Evolutionary conservation across 1,139 yeast species (phyloP).

Genomic region (Yamadazyma buinensis): DNA sequence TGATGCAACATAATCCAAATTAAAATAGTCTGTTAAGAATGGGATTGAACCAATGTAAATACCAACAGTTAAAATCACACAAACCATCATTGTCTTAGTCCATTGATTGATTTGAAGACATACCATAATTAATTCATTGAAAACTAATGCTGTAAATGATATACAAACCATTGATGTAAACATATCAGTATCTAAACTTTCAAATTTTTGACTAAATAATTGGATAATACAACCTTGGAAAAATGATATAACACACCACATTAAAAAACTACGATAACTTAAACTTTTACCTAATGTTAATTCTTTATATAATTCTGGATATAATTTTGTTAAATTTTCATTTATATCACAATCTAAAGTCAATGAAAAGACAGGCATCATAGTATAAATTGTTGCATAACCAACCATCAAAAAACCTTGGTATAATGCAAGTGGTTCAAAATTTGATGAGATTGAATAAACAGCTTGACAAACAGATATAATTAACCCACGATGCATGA

Average conservation of each 20-base stretch:
- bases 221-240: constrained; percentile 87
- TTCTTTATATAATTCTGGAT: constrained; percentile 94
- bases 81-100: constrained; percentile 72
- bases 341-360: constrained; percentile 90
- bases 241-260: constrained; percentile 85
- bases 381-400: constrained; percentile 92
- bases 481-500: constrained; percentile 91
- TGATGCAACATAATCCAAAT: constrained; percentile 58
- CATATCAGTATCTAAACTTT: constrained; percentile 51
- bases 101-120: constrained; percentile 88
- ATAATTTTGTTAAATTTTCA: constrained; percentile 81
- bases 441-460: constrained; percentile 76
- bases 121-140: constrained; percentile 91
- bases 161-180: constrained; percentile 81
- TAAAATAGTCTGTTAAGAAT: constrained; percentile 78
- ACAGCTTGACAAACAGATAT: constrained; percentile 97
- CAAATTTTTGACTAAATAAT: constrained; percentile 70
- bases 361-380: constrained; percentile 96
- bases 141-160: constrained; percentile 72
- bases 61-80: constrained; percentile 67
- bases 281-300: constrained; percentile 83
- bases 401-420: constrained; percentile 99
- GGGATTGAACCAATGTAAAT: constrained; percentile 76
- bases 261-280: constrained; percentile 81
- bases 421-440: constrained; percentile 90